A percentile compares a stretch with the other conserved stretches of the same genome.
These are phyloP conservation scores for Chrysoporthe puriensis DNA, from an alignment of 2,329 filamentous ascomycete genomes.

Conservation along the genomic window DNA sequence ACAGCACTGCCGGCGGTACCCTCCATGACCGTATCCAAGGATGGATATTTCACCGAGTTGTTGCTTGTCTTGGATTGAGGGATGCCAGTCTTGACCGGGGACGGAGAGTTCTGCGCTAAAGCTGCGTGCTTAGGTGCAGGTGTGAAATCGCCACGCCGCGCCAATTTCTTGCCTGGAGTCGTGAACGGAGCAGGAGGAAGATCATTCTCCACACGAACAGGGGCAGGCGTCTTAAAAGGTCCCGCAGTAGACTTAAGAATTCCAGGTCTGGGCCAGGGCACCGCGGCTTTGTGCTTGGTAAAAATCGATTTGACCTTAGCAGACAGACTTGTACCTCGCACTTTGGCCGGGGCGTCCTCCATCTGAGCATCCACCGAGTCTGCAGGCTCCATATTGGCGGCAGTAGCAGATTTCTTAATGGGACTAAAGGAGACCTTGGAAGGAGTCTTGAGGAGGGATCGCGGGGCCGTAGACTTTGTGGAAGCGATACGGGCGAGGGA, in stretches of 20 bases:
- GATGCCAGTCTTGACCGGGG: conserved; percentile 56
- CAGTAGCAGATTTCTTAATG: conserved; percentile 57
- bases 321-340: conserved; percentile 55
- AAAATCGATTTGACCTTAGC: conserved; percentile 64
- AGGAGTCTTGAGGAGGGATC: conserved; percentile 55
- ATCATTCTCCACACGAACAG: conserved; percentile 52
- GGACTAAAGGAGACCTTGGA: conserved; percentile 50
- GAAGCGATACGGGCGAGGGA: conserved; percentile 66
- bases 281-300: conserved; percentile 44
- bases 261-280: conserved; percentile 48
- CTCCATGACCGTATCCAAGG: conserved; percentile 38
- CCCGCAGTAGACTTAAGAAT: conserved; percentile 49
- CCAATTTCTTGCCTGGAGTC: conserved; percentile 68
- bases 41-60: conserved; percentile 40
- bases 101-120: conserved; percentile 55
- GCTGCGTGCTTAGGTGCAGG: conserved; percentile 63
- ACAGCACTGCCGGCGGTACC: conserved; percentile 42
- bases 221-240: conserved; percentile 52
- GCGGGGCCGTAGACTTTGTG: conserved; percentile 50
- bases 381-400: conserved; percentile 45
- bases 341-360: conserved; percentile 40
- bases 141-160: conserved; percentile 81
- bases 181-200: conserved; percentile 58
- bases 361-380: conserved; percentile 35
- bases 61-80: conserved; percentile 46